Conservation (phyloP, 2,329 filamentous ascomycete species). For the Rhytidhysteron rufulum region DNA sequence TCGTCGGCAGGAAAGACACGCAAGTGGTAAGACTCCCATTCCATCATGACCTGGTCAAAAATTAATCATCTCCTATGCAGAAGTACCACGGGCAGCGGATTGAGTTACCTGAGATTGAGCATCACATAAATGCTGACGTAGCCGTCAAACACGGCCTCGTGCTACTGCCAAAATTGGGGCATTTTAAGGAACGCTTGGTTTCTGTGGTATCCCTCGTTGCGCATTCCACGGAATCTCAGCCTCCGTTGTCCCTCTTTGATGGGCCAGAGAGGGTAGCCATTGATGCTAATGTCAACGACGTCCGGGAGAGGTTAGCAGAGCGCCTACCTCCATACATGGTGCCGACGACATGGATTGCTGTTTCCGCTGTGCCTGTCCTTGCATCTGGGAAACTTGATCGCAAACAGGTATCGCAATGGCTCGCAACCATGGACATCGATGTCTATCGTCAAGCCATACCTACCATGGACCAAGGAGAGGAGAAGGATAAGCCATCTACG, state of each 20-base stretch:
- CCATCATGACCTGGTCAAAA: too few species aligned
- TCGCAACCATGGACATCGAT: conserved; percentile 28
- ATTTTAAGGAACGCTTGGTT: conserved; percentile 28
- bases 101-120: conserved; percentile 36
- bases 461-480: conserved; percentile 7
- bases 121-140: conserved; percentile 21
- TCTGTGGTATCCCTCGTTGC: conserved; percentile 21
- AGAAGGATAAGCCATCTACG: conserved; percentile 22
- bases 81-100: conserved; percentile 41
- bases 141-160: conserved; percentile 10
- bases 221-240: conserved; percentile 7
- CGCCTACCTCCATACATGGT: conserved; percentile 33
- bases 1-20: conserved; percentile 34
- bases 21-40: conserved; percentile 32
- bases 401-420: conserved; percentile 29
- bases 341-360: conserved; percentile 30
- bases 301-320: conserved; percentile 5
- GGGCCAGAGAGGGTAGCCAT: conserved; percentile 2
- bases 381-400: conserved; percentile 34
- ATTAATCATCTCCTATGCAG: conserved; percentile 3
- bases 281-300: conserved; percentile 5
- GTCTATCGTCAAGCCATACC: conserved; percentile 15
- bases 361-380: conserved; percentile 33
- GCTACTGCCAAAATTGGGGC: conserved; percentile 24
- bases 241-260: conserved; percentile 21